These are phyloP conservation scores for Plasmodium cynomolgi DNA, from an alignment of 169 alveolate species.

Conservation along the genomic window DNA sequence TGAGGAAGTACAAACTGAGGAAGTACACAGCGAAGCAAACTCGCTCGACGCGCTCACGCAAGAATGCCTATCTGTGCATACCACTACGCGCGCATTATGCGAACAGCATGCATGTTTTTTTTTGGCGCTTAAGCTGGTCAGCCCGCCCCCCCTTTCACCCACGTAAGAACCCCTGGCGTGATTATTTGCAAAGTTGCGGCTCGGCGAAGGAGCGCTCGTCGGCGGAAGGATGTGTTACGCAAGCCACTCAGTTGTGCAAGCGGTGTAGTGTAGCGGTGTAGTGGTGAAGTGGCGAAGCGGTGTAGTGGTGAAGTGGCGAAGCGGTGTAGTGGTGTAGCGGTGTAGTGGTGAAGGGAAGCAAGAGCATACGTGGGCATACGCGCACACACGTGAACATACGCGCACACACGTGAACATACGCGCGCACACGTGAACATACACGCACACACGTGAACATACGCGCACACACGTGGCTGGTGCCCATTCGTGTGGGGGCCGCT, in stretches of 20 bases:
- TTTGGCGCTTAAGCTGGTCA: background rate
- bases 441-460: background rate
- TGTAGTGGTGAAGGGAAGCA: background rate
- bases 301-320: too few relatives aligned
- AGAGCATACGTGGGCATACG: background rate
- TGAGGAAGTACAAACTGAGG: background rate
- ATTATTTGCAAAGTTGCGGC: background rate
- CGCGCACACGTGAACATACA: background rate
- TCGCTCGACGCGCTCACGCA: background rate
- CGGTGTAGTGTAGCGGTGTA: background rate
- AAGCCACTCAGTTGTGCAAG: background rate
- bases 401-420: background rate
- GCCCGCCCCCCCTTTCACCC: background rate
- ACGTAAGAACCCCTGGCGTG: background rate
- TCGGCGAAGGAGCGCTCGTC: background rate
- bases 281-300: background rate
- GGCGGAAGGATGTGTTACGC: background rate
- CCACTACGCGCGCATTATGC: background rate
- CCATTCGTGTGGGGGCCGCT: background rate
- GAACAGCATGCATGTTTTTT: background rate
- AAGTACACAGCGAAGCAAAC: background rate
- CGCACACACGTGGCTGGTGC: background rate
- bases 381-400: background rate
- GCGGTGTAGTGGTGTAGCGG: background rate
- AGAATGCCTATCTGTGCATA: background rate